Conservation (phyloP, 1,284 basidiomycete species). For the Neonothopanus nambi region DNA sequence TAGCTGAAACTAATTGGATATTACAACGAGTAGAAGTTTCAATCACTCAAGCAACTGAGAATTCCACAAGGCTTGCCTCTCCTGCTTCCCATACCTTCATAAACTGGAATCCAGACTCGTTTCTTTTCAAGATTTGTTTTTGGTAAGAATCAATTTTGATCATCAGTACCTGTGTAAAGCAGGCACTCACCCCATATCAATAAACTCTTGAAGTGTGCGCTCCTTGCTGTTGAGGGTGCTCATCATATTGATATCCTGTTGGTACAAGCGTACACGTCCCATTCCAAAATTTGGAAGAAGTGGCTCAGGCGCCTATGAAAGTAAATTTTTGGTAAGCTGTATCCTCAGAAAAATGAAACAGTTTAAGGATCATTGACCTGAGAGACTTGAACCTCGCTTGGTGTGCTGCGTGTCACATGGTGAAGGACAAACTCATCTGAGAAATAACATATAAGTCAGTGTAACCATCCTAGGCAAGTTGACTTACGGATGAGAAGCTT, state of each 20-base stretch:
- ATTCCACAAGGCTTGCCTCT: conserved; percentile 33
- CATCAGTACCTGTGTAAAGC: background rate
- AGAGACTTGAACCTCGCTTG: background rate
- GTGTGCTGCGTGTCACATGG: too few species aligned
- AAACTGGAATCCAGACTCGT: conserved; percentile 30
- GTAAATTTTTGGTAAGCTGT: too few species aligned
- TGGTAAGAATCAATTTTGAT: background rate
- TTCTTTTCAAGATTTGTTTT: conserved; percentile 5
- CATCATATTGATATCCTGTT: conserved; percentile 12
- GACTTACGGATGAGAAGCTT: conserved; percentile 1
- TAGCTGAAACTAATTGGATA: too few species aligned
- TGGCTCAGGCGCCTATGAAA: conserved; percentile 10
- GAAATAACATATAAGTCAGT: background rate
- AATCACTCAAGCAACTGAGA: too few species aligned
- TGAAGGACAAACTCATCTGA: background rate
- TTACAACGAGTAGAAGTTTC: too few species aligned
- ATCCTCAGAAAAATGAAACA: background rate
- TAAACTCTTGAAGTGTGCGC: conserved; percentile 9
- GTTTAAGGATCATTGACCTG: background rate
- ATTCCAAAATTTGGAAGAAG: conserved; percentile 8
- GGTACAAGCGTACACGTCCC: conserved; percentile 1
- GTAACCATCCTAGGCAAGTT: background rate
- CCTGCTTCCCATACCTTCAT: conserved; percentile 34
- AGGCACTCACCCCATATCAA: conserved; percentile 5
- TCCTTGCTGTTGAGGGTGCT: conserved; percentile 2